A percentile compares a stretch with the other conserved stretches of the same genome.
These are phyloP conservation scores for Pseudogymnoascus sp. DNA, from an alignment of 2,329 filamentous ascomycete species.

Conservation along the genomic window DNA sequence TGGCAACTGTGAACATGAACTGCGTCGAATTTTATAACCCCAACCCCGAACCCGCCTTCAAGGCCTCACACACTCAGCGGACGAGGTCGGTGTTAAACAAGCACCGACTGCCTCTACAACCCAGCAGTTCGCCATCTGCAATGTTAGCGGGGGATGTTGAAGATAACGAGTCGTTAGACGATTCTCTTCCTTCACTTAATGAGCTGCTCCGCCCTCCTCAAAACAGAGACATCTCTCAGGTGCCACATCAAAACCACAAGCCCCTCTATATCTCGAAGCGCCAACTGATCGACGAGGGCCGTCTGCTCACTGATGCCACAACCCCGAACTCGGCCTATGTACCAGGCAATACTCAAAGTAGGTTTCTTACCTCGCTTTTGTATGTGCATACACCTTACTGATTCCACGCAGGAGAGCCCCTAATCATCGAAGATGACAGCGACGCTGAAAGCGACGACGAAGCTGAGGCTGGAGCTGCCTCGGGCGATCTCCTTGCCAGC, in stretches of 20 bases:
- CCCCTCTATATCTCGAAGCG: neutral
- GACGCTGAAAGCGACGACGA: constrained; percentile 14
- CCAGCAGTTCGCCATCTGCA: neutral
- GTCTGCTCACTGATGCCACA: neutral
- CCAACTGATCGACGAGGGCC: neutral
- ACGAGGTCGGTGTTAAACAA: neutral
- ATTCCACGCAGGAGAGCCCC: neutral
- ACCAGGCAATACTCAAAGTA: neutral
- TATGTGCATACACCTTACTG: neutral
- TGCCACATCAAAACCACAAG: constrained; percentile 2
- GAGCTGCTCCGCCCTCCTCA: neutral
- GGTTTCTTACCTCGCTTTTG: neutral
- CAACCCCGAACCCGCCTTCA: neutral
- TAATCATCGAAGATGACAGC: constrained; percentile 5
- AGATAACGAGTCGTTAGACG: neutral
- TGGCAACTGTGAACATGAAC: constrained; percentile 1
- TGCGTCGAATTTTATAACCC: neutral
- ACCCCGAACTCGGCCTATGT: neutral
- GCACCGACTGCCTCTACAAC: neutral
- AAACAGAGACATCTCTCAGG: neutral
- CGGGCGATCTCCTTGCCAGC: constrained; percentile 5
- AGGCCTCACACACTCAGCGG: neutral
- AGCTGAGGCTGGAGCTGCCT: constrained; percentile 14
- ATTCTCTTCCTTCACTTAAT: neutral
- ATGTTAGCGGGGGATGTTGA: neutral